Evolutionary conservation across 345 rosid species (phyloP).

Genomic region (Citrus sinensis): DNA sequence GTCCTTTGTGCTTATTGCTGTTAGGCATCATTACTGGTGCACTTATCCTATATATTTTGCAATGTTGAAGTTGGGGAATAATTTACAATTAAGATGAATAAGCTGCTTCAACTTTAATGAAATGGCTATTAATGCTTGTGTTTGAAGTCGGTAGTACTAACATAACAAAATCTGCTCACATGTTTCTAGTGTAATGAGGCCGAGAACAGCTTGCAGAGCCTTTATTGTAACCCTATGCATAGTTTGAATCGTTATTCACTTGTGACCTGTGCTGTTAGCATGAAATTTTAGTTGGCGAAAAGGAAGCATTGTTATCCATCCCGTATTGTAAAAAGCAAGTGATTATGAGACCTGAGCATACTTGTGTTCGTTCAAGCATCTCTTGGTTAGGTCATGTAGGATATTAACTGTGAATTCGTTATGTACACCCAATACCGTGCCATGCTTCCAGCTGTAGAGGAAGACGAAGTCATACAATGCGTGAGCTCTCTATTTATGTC

Average conservation of each 20-base stretch:
- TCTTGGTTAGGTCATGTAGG: neutral
- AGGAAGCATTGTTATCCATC: conserved; percentile 1
- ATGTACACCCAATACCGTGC: neutral
- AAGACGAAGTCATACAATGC: neutral
- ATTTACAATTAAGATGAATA: neutral
- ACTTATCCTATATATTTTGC: neutral
- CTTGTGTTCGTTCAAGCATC: neutral
- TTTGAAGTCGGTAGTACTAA: conserved; percentile 6
- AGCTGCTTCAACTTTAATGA: neutral
- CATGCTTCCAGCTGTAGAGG: neutral
- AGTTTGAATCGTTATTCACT: neutral
- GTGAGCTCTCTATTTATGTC: neutral
- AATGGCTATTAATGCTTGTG: conserved; percentile 1
- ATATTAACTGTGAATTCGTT: neutral
- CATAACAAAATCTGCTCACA: conserved; percentile 7
- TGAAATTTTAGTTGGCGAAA: conserved; percentile 7
- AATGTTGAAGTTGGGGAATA: neutral
- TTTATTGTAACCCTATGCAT: conserved; percentile 10
- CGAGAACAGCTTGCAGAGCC: conserved; percentile 33
- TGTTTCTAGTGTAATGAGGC: conserved; percentile 13
- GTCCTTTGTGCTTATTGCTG: neutral
- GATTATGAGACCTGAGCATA: neutral
- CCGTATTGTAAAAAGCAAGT: neutral
- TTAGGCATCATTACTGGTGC: neutral
- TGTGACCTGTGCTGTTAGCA: neutral